Percentiles rank a stretch among this genome's conserved stretches.
Evolutionary conservation across 2,329 filamentous ascomycete species (phyloP).

Genomic region (Scolecobasidium constrictum): DNA sequence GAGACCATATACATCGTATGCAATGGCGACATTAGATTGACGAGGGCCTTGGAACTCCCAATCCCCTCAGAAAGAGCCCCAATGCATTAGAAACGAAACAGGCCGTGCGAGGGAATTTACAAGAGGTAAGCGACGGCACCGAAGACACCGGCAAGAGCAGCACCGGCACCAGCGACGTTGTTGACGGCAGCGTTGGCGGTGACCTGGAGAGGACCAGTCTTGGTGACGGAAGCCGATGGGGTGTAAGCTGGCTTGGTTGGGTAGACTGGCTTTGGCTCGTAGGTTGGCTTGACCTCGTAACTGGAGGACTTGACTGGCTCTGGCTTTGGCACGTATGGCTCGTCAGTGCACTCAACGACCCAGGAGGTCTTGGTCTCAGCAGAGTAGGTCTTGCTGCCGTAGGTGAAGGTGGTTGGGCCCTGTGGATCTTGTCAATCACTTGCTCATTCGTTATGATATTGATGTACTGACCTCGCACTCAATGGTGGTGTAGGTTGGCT

Average conservation of each 20-base stretch:
- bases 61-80: background rate
- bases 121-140: slow-evolving; percentile 7
- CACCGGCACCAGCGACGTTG: slow-evolving; percentile 38
- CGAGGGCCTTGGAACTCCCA: background rate
- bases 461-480: background rate
- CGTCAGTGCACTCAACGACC: background rate
- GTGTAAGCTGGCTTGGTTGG: background rate
- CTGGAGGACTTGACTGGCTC: background rate
- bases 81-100: slow-evolving; percentile 1
- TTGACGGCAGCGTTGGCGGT: slow-evolving; percentile 41
- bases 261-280: background rate
- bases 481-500: background rate
- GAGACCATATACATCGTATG: background rate
- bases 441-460: too few species aligned
- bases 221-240: slow-evolving; percentile 9
- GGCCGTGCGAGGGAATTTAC: slow-evolving; percentile 24
- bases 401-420: slow-evolving; percentile 16
- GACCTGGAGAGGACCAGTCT: slow-evolving; percentile 15
- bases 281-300: slow-evolving; percentile 1
- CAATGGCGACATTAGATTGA: background rate
- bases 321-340: background rate
- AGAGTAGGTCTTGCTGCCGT: slow-evolving; percentile 22
- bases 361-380: background rate
- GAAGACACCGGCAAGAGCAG: slow-evolving; percentile 20
- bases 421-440: too few species aligned